Conservation (phyloP, 768 basidiomycete genomes). For the Exidia glandulosa region DNA sequence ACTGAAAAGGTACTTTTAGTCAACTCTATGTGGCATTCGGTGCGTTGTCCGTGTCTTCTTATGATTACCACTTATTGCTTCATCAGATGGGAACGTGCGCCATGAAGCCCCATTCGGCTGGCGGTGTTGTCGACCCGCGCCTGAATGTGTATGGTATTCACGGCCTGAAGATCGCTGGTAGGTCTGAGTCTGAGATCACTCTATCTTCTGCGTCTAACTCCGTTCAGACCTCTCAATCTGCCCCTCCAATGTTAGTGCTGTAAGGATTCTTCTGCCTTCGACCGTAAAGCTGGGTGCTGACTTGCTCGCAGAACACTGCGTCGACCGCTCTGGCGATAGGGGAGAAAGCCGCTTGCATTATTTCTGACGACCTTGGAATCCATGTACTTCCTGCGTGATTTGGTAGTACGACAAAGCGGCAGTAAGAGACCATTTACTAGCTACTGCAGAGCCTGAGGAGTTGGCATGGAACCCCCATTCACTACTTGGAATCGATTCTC, state of each 20-base stretch:
- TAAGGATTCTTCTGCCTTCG: constrained; percentile 4
- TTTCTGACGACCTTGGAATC: constrained; percentile 40
- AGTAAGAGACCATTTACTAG: too few species aligned
- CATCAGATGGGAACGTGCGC: constrained; percentile 19
- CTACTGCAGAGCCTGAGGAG: too few species aligned
- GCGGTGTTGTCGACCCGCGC: constrained; percentile 8
- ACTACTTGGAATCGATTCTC: too few species aligned
- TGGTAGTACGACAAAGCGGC: too few species aligned
- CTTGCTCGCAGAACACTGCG: constrained; percentile 28
- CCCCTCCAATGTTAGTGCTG: constrained; percentile 27
- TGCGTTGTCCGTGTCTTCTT: constrained; percentile 3
- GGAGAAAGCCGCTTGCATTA: constrained; percentile 51
- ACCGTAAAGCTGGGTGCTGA: not conserved
- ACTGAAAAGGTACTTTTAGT: constrained; percentile 9
- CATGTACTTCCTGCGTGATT: too few species aligned
- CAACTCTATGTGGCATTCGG: constrained; percentile 23
- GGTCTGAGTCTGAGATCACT: not conserved
- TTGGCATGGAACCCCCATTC: too few species aligned
- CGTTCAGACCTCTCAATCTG: constrained; percentile 26
- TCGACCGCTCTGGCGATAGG: constrained; percentile 36
- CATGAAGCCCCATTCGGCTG: constrained; percentile 8
- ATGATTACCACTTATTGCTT: not conserved
- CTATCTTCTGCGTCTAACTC: not conserved
- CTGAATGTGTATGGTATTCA: constrained; percentile 8
- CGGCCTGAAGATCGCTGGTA: constrained; percentile 15